Evolutionary conservation across 495 filamentous ascomycete genomes (phyloP).

Genomic region (Pyrenula massariospora): DNA sequence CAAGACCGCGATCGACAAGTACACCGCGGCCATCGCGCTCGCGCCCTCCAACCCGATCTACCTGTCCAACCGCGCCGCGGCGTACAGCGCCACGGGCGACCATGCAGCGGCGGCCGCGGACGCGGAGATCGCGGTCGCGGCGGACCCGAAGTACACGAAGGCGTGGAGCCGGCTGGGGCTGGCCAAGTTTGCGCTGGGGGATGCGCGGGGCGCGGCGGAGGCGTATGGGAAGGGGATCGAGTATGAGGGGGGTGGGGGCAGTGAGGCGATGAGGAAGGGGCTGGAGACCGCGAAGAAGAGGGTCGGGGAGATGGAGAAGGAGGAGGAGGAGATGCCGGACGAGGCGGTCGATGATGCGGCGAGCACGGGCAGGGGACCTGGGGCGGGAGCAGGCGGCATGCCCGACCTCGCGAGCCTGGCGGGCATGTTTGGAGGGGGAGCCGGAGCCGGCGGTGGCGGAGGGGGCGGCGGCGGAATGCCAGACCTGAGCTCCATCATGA

Average conservation of each 20-base stretch:
- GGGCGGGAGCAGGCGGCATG: slow-evolving; percentile 53
- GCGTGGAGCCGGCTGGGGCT: slow-evolving; percentile 89
- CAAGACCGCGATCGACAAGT: slow-evolving; percentile 62
- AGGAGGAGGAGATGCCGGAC: slow-evolving; percentile 25
- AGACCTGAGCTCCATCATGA: slow-evolving; percentile 77
- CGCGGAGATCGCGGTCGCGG: slow-evolving; percentile 73
- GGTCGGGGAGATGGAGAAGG: slow-evolving; percentile 55
- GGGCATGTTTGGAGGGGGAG: slow-evolving; percentile 56
- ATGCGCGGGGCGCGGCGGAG: slow-evolving; percentile 84
- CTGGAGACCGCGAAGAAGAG: slow-evolving; percentile 80
- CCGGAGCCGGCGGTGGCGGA: slow-evolving; percentile 41
- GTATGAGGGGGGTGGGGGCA: slow-evolving; percentile 82
- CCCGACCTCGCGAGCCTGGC: slow-evolving; percentile 66
- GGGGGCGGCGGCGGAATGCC: slow-evolving; percentile 71
- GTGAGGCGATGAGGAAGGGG: slow-evolving; percentile 75
- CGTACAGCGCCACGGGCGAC: slow-evolving; percentile 67
- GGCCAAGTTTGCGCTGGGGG: slow-evolving; percentile 78
- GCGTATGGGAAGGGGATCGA: slow-evolving; percentile 91
- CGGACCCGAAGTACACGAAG: slow-evolving; percentile 90
- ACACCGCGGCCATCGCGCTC: slow-evolving; percentile 71
- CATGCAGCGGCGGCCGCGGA: slow-evolving; percentile 72
- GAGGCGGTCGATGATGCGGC: slow-evolving; percentile 36
- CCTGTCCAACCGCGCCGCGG: slow-evolving; percentile 93
- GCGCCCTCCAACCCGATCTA: slow-evolving; percentile 86
- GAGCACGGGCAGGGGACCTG: slow-evolving; percentile 25